phyloP scores from a whole-genome alignment of 2,329 filamentous ascomycete species.

The Aspergillus arachidicola region DNA sequence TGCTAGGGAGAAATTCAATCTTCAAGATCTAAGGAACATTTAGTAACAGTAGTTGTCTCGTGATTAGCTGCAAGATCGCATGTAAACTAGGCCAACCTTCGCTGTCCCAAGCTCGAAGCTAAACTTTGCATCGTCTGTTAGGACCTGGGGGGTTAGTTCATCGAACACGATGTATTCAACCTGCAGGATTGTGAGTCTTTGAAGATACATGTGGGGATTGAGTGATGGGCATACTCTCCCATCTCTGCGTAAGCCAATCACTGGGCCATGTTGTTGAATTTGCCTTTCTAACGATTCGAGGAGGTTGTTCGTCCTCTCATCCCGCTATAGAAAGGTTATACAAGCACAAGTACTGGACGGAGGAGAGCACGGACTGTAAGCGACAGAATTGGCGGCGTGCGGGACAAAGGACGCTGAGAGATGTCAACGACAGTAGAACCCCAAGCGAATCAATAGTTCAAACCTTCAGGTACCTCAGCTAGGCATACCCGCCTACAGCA shows the following conservation, averaged over 20 bases:
- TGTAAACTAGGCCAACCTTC: not conserved
- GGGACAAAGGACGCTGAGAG: not conserved
- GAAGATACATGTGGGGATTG: fast-evolving
- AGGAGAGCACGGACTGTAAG: not conserved
- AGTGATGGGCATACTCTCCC: not conserved
- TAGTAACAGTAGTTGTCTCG: not conserved
- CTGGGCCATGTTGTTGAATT: not conserved
- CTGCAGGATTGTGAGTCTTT: not conserved
- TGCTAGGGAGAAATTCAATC: not conserved
- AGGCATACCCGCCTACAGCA: not conserved
- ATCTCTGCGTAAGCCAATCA: not conserved
- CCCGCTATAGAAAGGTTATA: not conserved
- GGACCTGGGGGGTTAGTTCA: not conserved
- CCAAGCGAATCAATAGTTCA: fast-evolving
- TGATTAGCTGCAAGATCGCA: fast-evolving
- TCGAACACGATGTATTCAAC: not conserved
- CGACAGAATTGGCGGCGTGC: not conserved
- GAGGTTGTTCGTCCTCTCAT: not conserved
- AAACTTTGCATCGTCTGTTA: not conserved
- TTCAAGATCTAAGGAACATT: not conserved
- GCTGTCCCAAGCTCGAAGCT: not conserved
- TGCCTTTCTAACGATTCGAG: not conserved
- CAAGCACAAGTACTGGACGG: not conserved
- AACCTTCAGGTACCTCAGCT: not conserved
- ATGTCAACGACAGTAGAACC: not conserved